These are phyloP conservation scores for Aspergillus clavatus DNA, from an alignment of 2,329 filamentous ascomycete genomes.

Conservation along the genomic window DNA sequence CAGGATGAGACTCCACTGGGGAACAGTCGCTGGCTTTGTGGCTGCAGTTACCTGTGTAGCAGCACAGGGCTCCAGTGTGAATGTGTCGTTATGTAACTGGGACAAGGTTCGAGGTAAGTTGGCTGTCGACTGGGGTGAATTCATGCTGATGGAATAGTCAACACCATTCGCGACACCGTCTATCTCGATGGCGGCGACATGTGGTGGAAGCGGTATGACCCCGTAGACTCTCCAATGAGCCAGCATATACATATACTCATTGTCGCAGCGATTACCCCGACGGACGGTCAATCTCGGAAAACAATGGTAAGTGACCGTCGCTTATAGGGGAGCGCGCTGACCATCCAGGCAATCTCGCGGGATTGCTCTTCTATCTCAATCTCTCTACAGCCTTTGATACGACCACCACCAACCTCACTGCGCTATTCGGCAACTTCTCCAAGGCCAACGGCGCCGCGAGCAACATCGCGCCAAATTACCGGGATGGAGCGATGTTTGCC, in stretches of 20 bases:
- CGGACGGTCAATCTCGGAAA: conserved; percentile 31
- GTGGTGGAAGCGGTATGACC: conserved; percentile 45
- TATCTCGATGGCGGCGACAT: conserved; percentile 62
- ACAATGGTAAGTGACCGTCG: conserved; percentile 43
- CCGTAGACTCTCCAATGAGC: not conserved
- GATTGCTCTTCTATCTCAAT: conserved; percentile 55
- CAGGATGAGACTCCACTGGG: not conserved
- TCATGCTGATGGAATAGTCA: too few species aligned
- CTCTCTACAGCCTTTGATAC: conserved; percentile 54
- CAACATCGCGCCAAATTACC: conserved; percentile 53
- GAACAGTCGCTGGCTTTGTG: not conserved
- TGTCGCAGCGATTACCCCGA: conserved; percentile 41
- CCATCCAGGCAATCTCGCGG: too few species aligned
- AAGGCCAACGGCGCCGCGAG: conserved; percentile 49
- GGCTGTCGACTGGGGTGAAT: too few species aligned
- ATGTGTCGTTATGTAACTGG: conserved; percentile 59
- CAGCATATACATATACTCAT: not conserved
- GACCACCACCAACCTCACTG: conserved; percentile 48
- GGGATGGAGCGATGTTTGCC: conserved; percentile 60
- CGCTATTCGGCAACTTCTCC: conserved; percentile 45
- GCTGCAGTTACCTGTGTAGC: conserved; percentile 18
- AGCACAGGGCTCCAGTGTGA: conserved; percentile 48
- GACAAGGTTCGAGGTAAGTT: conserved; percentile 36
- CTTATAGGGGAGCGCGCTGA: too few species aligned
- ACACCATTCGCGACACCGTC: conserved; percentile 56